Percentiles rank a stretch among this genome's conserved stretches.
These are phyloP conservation scores for Penicillium sp. DNA, from an alignment of 2,329 filamentous ascomycete genomes.

Conservation along the genomic window DNA sequence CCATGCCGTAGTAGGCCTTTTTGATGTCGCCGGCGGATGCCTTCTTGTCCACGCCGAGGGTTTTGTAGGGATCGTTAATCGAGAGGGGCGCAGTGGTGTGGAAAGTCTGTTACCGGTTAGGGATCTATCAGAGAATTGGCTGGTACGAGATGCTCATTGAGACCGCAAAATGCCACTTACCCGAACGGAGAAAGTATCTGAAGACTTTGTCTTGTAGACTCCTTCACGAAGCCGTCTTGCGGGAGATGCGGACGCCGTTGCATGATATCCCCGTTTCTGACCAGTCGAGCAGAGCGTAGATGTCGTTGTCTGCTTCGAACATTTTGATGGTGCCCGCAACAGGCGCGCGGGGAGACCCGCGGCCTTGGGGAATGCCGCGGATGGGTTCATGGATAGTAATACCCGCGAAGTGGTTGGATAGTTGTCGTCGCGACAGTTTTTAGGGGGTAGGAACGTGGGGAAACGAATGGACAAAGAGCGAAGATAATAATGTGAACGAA, in stretches of 20 bases:
- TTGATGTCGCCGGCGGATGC: conserved; percentile 91
- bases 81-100: conserved; percentile 60
- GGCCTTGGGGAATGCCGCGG: conserved; percentile 47
- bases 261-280: conserved; percentile 44
- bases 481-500: conserved; percentile 10
- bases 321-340: conserved; percentile 46
- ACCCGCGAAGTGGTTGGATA: conserved; percentile 17
- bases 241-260: conserved; percentile 29
- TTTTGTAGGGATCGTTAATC: conserved; percentile 82
- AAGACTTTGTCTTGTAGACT: conserved; percentile 29
- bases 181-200: conserved; percentile 31
- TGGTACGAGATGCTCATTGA: not conserved
- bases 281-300: conserved; percentile 34
- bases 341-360: conserved; percentile 48
- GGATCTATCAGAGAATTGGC: not conserved
- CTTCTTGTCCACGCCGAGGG: conserved; percentile 80
- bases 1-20: conserved; percentile 95
- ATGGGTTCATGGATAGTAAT: conserved; percentile 44
- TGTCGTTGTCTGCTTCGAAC: conserved; percentile 39
- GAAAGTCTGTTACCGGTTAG: conserved; percentile 40
- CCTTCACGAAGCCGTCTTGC: conserved; percentile 33
- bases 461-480: conserved; percentile 4
- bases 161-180: conserved; percentile 31
- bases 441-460: not conserved
- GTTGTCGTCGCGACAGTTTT: conserved; percentile 9